Percentiles rank a stretch among this genome's conserved stretches.
phyloP scores from a whole-genome alignment of 306 rosid genomes.

The Vigna reflexopilosa region DNA sequence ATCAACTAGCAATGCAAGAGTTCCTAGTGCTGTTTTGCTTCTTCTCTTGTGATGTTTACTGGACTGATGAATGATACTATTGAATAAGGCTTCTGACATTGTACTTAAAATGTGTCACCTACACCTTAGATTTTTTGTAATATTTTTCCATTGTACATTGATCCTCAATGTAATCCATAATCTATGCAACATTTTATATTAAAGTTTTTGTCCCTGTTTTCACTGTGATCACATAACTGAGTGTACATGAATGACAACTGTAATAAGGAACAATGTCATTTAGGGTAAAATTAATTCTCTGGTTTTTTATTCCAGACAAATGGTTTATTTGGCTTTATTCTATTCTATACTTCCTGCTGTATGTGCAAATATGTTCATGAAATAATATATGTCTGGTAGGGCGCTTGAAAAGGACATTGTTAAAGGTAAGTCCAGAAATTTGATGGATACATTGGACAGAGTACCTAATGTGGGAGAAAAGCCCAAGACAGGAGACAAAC shows the following conservation, averaged over 20 bases:
- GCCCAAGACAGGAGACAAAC: constrained; percentile 65
- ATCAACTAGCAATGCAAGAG: not conserved
- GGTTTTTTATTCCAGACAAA: not conserved
- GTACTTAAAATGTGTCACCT: not conserved
- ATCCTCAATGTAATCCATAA: not conserved
- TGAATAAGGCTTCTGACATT: not conserved
- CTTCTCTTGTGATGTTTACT: not conserved
- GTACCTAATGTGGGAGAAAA: constrained; percentile 53
- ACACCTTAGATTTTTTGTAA: not conserved
- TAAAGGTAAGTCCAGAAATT: constrained; percentile 59
- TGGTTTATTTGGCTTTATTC: not conserved
- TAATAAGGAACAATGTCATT: not conserved
- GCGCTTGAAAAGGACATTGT: constrained; percentile 52
- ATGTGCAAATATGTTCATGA: constrained; percentile 25
- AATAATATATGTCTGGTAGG: constrained; percentile 58
- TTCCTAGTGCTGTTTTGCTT: constrained; percentile 4
- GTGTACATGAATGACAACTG: constrained; percentile 15
- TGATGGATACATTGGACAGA: constrained; percentile 54
- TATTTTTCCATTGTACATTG: not conserved
- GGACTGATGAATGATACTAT: not conserved
- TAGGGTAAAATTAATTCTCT: not conserved
- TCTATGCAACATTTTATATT: not conserved
- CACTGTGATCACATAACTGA: constrained; percentile 27
- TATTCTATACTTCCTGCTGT: constrained; percentile 30
- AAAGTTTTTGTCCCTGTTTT: constrained; percentile 3